Percentiles rank a stretch among this genome's conserved stretches.
phyloP scores from a whole-genome alignment of 1,139 yeast species.

The Hemisphaericaspora lyxosophila region DNA sequence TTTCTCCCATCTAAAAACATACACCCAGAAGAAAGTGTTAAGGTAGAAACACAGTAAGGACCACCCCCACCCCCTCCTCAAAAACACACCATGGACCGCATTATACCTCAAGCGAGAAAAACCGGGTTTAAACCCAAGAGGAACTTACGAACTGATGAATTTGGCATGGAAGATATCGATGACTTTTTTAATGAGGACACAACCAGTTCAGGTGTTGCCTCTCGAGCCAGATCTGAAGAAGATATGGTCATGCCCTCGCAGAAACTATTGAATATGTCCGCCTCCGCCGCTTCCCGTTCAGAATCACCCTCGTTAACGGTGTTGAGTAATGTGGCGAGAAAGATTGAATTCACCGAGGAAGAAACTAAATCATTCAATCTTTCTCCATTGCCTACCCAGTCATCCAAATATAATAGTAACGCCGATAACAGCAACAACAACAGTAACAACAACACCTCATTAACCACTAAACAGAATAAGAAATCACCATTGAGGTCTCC shows the following conservation, averaged over 20 bases:
- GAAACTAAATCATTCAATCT: slow-evolving; percentile 37
- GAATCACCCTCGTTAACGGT: slow-evolving; percentile 8
- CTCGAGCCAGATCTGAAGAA: background rate
- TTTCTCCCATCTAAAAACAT: too few relatives aligned
- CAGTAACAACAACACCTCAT: background rate
- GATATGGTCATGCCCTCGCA: background rate
- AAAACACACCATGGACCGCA: too few relatives aligned
- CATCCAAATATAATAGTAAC: background rate
- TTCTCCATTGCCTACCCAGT: slow-evolving; percentile 23
- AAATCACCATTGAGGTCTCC: slow-evolving; percentile 38
- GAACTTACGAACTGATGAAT: slow-evolving; percentile 58
- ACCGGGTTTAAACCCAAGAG: slow-evolving; percentile 56
- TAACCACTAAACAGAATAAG: slow-evolving; percentile 20
- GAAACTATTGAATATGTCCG: background rate
- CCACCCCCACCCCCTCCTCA: too few relatives aligned
- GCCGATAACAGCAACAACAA: background rate
- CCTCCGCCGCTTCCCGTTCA: too few relatives aligned
- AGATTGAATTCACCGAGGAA: slow-evolving; percentile 36
- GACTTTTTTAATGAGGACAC: slow-evolving; percentile 56
- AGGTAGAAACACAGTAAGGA: too few relatives aligned
- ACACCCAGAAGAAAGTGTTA: too few relatives aligned
- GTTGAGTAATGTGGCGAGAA: slow-evolving; percentile 28
- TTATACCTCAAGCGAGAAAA: slow-evolving; percentile 50
- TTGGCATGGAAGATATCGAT: slow-evolving; percentile 77
- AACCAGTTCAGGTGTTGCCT: background rate